Percentiles rank a stretch among this genome's conserved stretches.
These are phyloP conservation scores for Lomentospora prolificans DNA, from an alignment of 2,329 filamentous ascomycete species.

Conservation along the genomic window DNA sequence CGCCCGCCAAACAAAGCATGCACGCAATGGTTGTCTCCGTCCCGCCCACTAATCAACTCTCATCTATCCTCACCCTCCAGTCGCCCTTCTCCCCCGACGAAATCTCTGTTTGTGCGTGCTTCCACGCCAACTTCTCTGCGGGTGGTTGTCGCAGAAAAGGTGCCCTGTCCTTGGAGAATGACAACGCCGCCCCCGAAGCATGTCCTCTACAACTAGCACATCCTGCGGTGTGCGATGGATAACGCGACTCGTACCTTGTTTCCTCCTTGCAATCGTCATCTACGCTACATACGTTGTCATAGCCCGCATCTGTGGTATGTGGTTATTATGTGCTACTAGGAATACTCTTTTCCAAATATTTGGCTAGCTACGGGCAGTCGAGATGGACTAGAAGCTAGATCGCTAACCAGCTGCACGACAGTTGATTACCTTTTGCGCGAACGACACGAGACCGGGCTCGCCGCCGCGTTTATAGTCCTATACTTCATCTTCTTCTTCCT, in stretches of 20 bases:
- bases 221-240: slow-evolving; percentile 31
- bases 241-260: slow-evolving; percentile 57
- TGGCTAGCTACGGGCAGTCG: too few relatives aligned
- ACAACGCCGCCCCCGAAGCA: not conserved
- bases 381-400: too few relatives aligned
- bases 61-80: not conserved
- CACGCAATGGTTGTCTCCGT: too few relatives aligned
- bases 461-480: slow-evolving; percentile 59
- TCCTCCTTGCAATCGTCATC: slow-evolving; percentile 56
- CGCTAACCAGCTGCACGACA: too few relatives aligned
- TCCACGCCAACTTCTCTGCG: not conserved
- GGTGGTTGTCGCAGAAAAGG: too few relatives aligned
- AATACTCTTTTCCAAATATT: too few relatives aligned
- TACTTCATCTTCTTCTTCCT: slow-evolving; percentile 64
- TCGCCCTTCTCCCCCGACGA: not conserved
- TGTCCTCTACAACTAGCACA: slow-evolving; percentile 4
- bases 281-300: slow-evolving; percentile 66
- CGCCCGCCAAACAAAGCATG: too few relatives aligned
- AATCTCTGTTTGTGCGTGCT: not conserved
- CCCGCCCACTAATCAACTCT: too few relatives aligned
- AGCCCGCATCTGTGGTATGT: slow-evolving; percentile 57
- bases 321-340: not conserved
- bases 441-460: slow-evolving; percentile 41
- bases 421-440: slow-evolving; percentile 60
- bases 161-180: not conserved